Evolutionary conservation across 768 basidiomycete species (phyloP).

Genomic region (Lactifluus hygrophoroides): DNA sequence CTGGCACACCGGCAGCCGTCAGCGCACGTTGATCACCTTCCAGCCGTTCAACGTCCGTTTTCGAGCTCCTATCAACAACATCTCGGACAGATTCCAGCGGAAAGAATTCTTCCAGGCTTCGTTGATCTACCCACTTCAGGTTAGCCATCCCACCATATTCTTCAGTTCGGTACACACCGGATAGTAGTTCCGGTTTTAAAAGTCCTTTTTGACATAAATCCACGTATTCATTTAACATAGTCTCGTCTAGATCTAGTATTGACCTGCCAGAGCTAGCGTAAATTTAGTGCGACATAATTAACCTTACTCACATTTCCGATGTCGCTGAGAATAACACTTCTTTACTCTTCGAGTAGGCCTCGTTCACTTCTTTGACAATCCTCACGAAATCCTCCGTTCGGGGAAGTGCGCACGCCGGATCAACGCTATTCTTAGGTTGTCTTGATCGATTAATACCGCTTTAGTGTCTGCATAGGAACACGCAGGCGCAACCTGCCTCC

Average conservation of each 20-base stretch:
- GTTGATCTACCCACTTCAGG: slow-evolving; percentile 16
- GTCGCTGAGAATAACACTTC: slow-evolving; percentile 14
- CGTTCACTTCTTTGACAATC: slow-evolving; percentile 9
- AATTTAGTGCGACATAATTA: background rate
- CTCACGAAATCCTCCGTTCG: slow-evolving; percentile 15
- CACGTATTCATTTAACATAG: slow-evolving; percentile 16
- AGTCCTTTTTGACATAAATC: slow-evolving; percentile 8
- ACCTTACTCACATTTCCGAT: slow-evolving; percentile 12
- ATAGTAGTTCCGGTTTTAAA: background rate
- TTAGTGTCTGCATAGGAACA: background rate
- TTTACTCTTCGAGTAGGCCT: background rate
- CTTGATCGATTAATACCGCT: slow-evolving; percentile 37
- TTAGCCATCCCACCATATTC: background rate
- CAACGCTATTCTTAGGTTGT: slow-evolving; percentile 1
- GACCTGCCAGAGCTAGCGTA: background rate
- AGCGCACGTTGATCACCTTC: slow-evolving; percentile 1
- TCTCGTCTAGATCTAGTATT: slow-evolving; percentile 7
- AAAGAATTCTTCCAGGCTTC: slow-evolving; percentile 30
- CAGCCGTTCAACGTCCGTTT: background rate
- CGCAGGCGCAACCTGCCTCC: background rate
- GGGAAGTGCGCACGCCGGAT: slow-evolving; percentile 19
- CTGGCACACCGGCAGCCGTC: slow-evolving; percentile 9
- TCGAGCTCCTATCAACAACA: background rate
- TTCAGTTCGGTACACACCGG: background rate
- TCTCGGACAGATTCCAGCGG: slow-evolving; percentile 3